Base-by-base conservation (phyloP, 2,329 filamentous ascomycete genomes). In the Neonectria punicea region DNA sequence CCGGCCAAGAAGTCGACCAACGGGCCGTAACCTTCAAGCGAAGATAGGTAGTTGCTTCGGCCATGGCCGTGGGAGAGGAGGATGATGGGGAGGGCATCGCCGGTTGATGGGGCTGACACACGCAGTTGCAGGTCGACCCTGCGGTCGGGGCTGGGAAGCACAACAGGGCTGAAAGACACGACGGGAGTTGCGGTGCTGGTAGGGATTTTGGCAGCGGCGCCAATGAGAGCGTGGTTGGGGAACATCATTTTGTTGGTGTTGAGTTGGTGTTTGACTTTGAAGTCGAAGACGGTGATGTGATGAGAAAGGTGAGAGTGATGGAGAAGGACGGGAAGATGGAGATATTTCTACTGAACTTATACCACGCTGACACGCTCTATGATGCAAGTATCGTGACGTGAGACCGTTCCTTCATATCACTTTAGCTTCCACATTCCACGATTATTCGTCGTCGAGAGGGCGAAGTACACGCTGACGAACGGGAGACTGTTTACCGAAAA, bases 31-130 rank as follows among this genome's bases (percentile, higher is more conserved):
- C 73, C 74, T 16, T 74, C 69, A 18, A 66, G 66, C 0, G 73
- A 75, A 0, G 73, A 74, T 13, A 75, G 66, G 22, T 68, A 76
- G 53, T 74, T 73, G 61, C 69, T 74, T 1, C 47, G 66, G 3
- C 74, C 74, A 13, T 73, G 72, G 5, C 74, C 74, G 5, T 76
- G 74, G 7, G 74, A 74, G 1, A 76, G 61, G 1, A 76, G 41
- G 7, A 76, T 68, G 5, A 76, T 70, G 0, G 74, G 74, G 0
- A 76, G 71, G 0, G 43, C 46, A 0, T 67, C 28, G 0, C 73
- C 72, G 0, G 46, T 67, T 1, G 61, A 16, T 0, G 72, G 73
- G 0, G 60, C 70, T 0, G 74, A 70, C 16, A 74, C 62, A 1
- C 73, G 72, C n/a, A 75, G 39, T 6, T 74, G 66, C 2, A 76